Percentiles rank a stretch among this genome's conserved stretches.
These are phyloP conservation scores for Auriscalpium vulgare DNA, from an alignment of 768 basidiomycete genomes.

Conservation along the genomic window DNA sequence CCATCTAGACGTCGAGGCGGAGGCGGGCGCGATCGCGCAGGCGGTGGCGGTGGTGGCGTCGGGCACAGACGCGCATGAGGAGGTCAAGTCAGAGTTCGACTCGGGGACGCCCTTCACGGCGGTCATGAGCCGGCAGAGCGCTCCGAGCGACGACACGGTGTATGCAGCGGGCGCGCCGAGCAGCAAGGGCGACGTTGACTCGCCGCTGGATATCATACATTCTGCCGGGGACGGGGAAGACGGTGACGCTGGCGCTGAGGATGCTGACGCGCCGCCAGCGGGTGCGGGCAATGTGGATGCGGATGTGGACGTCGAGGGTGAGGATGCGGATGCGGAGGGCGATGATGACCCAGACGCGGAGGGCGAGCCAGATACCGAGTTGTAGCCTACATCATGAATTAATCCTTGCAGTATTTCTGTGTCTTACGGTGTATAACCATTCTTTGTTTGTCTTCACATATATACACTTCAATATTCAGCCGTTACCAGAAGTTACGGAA, in stretches of 20 bases:
- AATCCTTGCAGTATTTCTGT: not conserved
- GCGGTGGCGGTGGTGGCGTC: not conserved
- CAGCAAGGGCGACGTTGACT: conserved; percentile 4
- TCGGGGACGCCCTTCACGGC: conserved; percentile 41
- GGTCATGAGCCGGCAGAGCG: conserved; percentile 43
- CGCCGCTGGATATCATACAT: not conserved
- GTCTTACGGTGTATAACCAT: not conserved
- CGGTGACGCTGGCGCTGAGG: conserved; percentile 11
- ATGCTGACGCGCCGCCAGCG: conserved; percentile 11
- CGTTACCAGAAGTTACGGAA: not conserved
- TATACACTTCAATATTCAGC: conserved; percentile 1
- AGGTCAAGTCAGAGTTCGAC: conserved; percentile 41
- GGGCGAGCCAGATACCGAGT: conserved; percentile 22
- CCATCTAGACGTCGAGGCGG: not conserved
- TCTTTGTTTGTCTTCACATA: conserved; percentile 1
- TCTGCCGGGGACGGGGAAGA: conserved; percentile 14
- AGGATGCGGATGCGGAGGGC: conserved; percentile 31
- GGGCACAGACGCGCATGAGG: conserved; percentile 13
- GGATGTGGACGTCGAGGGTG: conserved; percentile 26
- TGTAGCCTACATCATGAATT: conserved; percentile 8
- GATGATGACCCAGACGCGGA: conserved; percentile 25
- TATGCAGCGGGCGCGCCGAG: conserved; percentile 25
- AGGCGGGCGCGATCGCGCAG: not conserved
- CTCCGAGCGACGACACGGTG: conserved; percentile 52
- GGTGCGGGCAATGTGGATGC: conserved; percentile 33